A percentile compares a stretch with the other conserved stretches of the same genome.
phyloP scores from a whole-genome alignment of 129 eudicot species.

The Deinandra increscens region DNA sequence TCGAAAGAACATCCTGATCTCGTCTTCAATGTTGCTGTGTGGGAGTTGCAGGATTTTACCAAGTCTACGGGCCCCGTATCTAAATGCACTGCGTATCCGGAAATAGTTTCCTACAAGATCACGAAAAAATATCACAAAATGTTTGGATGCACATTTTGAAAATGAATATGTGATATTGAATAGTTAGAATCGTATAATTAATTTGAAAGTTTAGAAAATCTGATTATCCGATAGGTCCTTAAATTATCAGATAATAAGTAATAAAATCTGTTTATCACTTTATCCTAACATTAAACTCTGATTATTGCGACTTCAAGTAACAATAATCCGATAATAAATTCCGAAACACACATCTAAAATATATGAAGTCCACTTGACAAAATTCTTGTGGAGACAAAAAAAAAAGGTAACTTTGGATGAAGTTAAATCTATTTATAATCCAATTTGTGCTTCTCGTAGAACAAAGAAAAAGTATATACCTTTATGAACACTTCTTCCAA shows the following conservation, averaged over 20 bases:
- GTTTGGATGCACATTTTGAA: neutral
- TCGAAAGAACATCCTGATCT: constrained; percentile 53
- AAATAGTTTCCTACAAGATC: constrained; percentile 55
- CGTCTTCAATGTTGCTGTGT: constrained; percentile 41
- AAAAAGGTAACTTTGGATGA: neutral
- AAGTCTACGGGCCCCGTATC: constrained; percentile 79
- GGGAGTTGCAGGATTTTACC: constrained; percentile 60
- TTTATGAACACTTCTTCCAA: constrained; percentile 89
- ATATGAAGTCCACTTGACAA: neutral
- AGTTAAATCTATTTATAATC: neutral
- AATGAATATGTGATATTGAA: neutral
- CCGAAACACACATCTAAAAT: neutral
- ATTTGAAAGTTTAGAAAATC: neutral
- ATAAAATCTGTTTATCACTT: neutral
- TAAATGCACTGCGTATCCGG: constrained; percentile 82
- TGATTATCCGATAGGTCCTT: neutral
- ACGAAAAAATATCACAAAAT: constrained; percentile 6
- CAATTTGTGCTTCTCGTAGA: neutral
- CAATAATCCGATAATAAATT: neutral
- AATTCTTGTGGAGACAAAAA: neutral
- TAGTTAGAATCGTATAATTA: neutral
- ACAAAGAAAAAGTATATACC: constrained; percentile 36
- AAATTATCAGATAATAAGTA: neutral
- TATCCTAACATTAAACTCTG: neutral
- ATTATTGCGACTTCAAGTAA: neutral